Conservation (phyloP, 352 stramenopile species). For the Phytopythium boreale region DNA sequence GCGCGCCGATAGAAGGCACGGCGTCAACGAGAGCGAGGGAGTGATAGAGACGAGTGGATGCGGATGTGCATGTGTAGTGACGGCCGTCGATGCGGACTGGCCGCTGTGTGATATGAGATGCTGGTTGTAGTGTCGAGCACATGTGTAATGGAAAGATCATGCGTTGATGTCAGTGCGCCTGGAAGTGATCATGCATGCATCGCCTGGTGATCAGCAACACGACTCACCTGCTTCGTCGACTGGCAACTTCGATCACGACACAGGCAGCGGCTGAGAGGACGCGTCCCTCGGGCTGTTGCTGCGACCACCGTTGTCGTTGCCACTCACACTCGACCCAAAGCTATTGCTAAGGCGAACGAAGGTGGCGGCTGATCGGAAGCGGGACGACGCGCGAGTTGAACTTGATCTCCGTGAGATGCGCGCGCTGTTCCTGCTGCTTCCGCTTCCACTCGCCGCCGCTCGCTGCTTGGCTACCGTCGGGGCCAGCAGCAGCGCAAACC, state of each 20-base stretch:
- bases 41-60: background rate
- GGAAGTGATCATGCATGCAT: background rate
- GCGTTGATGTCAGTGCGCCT: background rate
- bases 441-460: background rate
- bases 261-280: background rate
- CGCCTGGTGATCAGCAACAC: background rate
- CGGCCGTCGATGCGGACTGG: background rate
- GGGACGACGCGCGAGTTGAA: background rate
- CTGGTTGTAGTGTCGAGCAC: background rate
- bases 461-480: background rate
- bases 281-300: background rate
- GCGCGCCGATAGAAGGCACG: background rate
- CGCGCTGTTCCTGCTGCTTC: background rate
- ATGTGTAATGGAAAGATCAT: background rate
- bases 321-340: background rate
- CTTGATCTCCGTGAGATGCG: background rate
- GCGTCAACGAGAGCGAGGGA: background rate
- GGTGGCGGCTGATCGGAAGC: background rate
- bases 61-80: conserved; percentile 3
- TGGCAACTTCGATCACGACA: background rate
- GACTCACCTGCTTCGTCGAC: background rate
- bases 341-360: background rate
- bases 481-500: conserved; percentile 2
- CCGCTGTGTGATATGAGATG: background rate
- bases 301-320: background rate